Base-by-base conservation (phyloP, 2,329 filamentous ascomycete genomes). In the Fusarium udum region DNA sequence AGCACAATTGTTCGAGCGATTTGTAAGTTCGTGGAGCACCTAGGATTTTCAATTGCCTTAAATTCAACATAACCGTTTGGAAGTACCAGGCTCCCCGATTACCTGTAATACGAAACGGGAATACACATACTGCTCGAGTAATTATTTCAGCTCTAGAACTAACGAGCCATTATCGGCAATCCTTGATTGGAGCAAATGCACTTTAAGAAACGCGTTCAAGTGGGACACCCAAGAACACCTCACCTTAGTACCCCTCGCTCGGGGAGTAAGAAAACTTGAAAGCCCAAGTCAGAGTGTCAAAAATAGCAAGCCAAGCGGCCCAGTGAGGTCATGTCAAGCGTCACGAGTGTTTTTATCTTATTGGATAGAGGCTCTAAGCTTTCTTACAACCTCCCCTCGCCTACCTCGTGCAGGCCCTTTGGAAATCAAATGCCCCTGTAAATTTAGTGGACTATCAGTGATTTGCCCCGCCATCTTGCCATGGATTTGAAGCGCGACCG, bases 401-500 rank as follows among this genome's bases (percentile, higher is more conserved):
- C 28, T 32, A 24, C 28, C 48, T 51, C 26, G 11, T 16, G 15
- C 31, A 51, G 48, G n/a, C 31, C 31, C 48, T 52, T 26, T 37
- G 32, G 32, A 51, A 16, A 32, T 14, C 18, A 34, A 28, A 24
- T 28, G 16, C 52, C 67, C 62, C 66, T 63, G 70, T 60, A 22
- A 20, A 9, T 59, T 66, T 60, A 28, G 46, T 28, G 60, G 48
- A 36, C 45, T 62, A 40, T 71, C 37, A 72, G 61, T 64, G 67
- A 60, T 31, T 34, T 74, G 71, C 71, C 71, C 71, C 71, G 51
- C 71, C 56, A 69, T 64, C 71, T 64, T 60, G 56, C 63, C 56
- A 59, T 28, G 26, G 26, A 28, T 61, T 49, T 46, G 37, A 31
- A 51, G 49, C 67, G 71, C 67, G 71, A 73, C 34, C 71, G 71